A percentile compares a stretch with the other conserved stretches of the same genome.
These are phyloP conservation scores for Blastobotrys buckinghamii DNA, from an alignment of 1,139 yeast species.

Conservation along the genomic window DNA sequence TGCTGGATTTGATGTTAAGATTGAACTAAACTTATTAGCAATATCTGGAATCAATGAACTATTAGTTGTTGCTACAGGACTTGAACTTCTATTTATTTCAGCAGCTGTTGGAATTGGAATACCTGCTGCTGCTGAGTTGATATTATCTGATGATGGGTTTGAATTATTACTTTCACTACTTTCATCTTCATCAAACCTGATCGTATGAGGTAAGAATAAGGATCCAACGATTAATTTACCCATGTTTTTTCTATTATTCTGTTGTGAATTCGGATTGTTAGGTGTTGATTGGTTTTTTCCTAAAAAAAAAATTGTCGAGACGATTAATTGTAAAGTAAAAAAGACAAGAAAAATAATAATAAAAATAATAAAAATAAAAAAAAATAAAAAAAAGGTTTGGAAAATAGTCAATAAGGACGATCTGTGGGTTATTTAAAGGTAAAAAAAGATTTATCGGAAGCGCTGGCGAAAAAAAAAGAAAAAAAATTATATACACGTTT, in stretches of 20 bases:
- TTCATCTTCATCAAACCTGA: slow-evolving; percentile 53
- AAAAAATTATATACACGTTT: not conserved
- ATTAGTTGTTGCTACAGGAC: slow-evolving; percentile 1
- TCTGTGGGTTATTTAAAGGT: too few species aligned
- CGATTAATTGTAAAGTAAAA: too few species aligned
- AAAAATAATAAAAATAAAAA: not conserved
- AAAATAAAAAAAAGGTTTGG: not conserved
- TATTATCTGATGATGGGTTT: not conserved
- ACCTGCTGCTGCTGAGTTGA: not conserved
- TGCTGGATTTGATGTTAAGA: slow-evolving; percentile 12
- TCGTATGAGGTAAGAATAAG: slow-evolving; percentile 61
- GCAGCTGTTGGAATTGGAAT: slow-evolving; percentile 6
- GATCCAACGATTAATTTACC: slow-evolving; percentile 24
- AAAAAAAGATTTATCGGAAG: too few species aligned
- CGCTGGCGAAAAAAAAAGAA: not conserved
- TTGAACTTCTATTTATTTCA: too few species aligned
- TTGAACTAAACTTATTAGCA: slow-evolving; percentile 13
- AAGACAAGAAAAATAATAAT: not conserved
- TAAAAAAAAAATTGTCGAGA: too few species aligned
- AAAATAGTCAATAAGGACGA: too few species aligned
- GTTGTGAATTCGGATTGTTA: too few species aligned
- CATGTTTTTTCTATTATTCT: slow-evolving; percentile 13
- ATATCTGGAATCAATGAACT: slow-evolving; percentile 19
- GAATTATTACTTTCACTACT: slow-evolving; percentile 5
- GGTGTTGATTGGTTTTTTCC: too few species aligned